Evolutionary conservation across 176 grass and related monocot species (phyloP).

Genomic region (Carex scoparia): DNA sequence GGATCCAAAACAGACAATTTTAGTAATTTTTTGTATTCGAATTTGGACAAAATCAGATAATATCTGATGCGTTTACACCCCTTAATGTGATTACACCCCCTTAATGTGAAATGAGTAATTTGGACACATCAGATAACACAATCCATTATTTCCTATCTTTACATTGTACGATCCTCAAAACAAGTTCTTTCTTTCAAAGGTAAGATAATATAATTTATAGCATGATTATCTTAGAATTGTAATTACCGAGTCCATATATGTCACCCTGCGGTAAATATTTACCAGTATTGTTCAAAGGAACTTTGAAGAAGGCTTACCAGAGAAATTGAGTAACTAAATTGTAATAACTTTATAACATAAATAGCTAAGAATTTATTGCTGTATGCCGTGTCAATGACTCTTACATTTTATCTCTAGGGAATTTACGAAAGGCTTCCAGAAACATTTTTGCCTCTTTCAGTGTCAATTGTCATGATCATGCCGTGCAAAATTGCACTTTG

Average conservation of each 20-base stretch:
- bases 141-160: not conserved
- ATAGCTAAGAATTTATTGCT: not conserved
- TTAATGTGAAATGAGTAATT: not conserved
- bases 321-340: not conserved
- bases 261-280: too few relatives aligned
- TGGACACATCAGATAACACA: not conserved
- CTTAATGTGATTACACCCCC: not conserved
- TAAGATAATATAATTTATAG: not conserved
- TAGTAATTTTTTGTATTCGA: too few relatives aligned
- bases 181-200: not conserved
- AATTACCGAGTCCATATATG: not conserved
- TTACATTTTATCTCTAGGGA: not conserved
- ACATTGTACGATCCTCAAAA: not conserved
- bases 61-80: too few relatives aligned
- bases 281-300: not conserved
- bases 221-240: not conserved
- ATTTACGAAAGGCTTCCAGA: not conserved
- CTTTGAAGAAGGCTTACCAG: not conserved
- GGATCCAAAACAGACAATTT: too few relatives aligned
- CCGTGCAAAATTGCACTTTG: not conserved
- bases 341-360: not conserved
- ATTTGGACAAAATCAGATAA: too few relatives aligned
- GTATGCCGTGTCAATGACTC: not conserved
- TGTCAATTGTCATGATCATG: not conserved
- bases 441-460: not conserved